Percentiles rank a stretch among this genome's conserved stretches.
These are phyloP conservation scores for Penicillium sp. DNA, from an alignment of 2,329 filamentous ascomycete genomes.

Conservation along the genomic window DNA sequence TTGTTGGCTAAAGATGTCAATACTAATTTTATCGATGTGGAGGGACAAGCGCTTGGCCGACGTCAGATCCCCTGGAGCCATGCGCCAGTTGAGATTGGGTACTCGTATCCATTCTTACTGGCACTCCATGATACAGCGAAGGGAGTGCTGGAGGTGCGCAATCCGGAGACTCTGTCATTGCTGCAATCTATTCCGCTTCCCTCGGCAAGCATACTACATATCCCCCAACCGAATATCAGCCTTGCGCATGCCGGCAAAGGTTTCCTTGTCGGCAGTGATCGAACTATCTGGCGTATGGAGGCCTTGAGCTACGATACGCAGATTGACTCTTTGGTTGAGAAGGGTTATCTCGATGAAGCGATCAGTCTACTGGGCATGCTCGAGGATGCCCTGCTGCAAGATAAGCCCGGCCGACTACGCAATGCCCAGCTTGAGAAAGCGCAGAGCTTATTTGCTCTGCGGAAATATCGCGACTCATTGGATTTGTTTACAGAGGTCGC, in stretches of 20 bases:
- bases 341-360: slow-evolving; percentile 82
- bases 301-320: slow-evolving; percentile 90
- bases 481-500: slow-evolving; percentile 91
- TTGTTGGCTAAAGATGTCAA: slow-evolving; percentile 98
- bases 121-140: slow-evolving; percentile 83
- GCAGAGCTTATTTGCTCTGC: slow-evolving; percentile 78
- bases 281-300: slow-evolving; percentile 94
- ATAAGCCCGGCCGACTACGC: slow-evolving; percentile 80
- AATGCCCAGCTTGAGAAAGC: slow-evolving; percentile 93
- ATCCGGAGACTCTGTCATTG: slow-evolving; percentile 87
- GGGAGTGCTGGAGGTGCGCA: slow-evolving; percentile 85
- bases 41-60: slow-evolving; percentile 81
- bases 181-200: slow-evolving; percentile 84
- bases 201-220: slow-evolving; percentile 83
- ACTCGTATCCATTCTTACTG: slow-evolving; percentile 94
- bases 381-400: slow-evolving; percentile 84
- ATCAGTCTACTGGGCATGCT: slow-evolving; percentile 88
- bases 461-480: slow-evolving; percentile 83
- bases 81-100: slow-evolving; percentile 89
- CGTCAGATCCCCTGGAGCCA: slow-evolving; percentile 89
- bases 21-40: slow-evolving; percentile 84
- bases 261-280: slow-evolving; percentile 89
- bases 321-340: slow-evolving; percentile 78
- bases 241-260: slow-evolving; percentile 96
- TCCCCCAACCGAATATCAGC: slow-evolving; percentile 89